Evolutionary conservation across 495 filamentous ascomycete species (phyloP).

Genomic region (Terfezia boudieri): DNA sequence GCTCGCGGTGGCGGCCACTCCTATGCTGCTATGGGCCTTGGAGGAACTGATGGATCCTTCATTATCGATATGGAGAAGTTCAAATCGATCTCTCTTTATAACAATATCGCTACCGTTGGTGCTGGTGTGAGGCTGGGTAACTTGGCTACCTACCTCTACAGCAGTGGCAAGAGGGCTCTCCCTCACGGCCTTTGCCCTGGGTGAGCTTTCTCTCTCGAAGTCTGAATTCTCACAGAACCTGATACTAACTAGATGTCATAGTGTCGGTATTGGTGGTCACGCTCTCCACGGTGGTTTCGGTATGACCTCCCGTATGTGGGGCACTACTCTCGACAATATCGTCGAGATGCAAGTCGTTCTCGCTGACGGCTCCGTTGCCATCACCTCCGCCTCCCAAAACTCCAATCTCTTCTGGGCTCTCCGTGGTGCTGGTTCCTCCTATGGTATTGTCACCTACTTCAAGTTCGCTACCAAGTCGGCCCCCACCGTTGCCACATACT

Average conservation of each 20-base stretch:
- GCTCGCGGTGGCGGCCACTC: conserved; percentile 53
- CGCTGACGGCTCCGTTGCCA: conserved; percentile 31
- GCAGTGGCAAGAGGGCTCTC: conserved; percentile 39
- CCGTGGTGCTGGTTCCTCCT: conserved; percentile 36
- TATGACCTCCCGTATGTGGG: conserved; percentile 37
- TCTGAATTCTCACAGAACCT: conserved; percentile 4
- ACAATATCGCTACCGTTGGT: conserved; percentile 39
- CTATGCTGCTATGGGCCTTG: conserved; percentile 35
- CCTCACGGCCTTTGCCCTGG: conserved; percentile 42
- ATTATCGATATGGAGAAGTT: conserved; percentile 36
- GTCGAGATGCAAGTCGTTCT: conserved; percentile 39
- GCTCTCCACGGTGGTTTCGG: conserved; percentile 50
- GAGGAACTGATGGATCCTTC: conserved; percentile 32
- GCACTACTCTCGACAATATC: conserved; percentile 41
- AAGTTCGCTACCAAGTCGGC: conserved; percentile 36
- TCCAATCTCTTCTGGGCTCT: conserved; percentile 33
- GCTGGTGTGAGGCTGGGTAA: conserved; percentile 39
- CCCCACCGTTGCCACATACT: conserved; percentile 30
- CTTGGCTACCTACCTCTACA: conserved; percentile 33
- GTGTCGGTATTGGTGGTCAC: conserved; percentile 54
- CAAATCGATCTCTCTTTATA: conserved; percentile 28
- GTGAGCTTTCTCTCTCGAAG: background rate
- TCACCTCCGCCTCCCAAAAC: conserved; percentile 21
- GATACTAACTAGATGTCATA: background rate
- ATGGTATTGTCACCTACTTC: conserved; percentile 43